Conservation (phyloP, 345 rosid genomes). For the Theobroma cacao region DNA sequence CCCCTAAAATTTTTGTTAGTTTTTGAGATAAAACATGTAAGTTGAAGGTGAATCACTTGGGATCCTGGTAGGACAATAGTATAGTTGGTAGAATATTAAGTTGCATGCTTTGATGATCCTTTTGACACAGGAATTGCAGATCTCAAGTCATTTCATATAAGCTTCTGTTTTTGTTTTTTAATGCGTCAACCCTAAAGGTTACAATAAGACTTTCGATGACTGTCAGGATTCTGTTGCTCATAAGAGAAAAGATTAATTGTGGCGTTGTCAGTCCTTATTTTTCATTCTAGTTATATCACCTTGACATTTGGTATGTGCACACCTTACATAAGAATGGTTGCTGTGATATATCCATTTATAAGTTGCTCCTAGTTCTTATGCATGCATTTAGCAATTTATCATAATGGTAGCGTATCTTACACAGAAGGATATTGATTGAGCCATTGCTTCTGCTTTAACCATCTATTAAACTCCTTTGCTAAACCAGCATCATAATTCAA, state of each 20-base stretch:
- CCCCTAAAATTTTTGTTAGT: not conserved
- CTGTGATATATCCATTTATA: not conserved
- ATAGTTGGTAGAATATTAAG: not conserved
- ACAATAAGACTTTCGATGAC: not conserved
- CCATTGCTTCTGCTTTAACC: not conserved
- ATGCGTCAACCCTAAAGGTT: not conserved
- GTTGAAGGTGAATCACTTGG: not conserved
- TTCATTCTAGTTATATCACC: not conserved
- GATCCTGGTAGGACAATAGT: not conserved
- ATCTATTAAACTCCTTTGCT: not conserved
- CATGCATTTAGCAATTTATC: not conserved
- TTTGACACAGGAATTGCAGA: conserved; percentile 9
- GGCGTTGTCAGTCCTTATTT: not conserved
- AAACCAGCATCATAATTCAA: not conserved
- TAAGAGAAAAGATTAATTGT: not conserved
- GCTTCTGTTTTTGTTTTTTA: not conserved
- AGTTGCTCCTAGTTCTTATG: not conserved
- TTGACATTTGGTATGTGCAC: not conserved
- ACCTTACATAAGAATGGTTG: not conserved
- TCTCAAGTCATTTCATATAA: not conserved
- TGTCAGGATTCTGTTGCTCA: not conserved
- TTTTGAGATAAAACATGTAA: not conserved
- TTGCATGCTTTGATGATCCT: not conserved
- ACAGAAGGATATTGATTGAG: not conserved
- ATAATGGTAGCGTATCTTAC: not conserved